Evolutionary conservation across 1,284 basidiomycete genomes (phyloP).

Genomic region (Moesziomyces sp.): DNA sequence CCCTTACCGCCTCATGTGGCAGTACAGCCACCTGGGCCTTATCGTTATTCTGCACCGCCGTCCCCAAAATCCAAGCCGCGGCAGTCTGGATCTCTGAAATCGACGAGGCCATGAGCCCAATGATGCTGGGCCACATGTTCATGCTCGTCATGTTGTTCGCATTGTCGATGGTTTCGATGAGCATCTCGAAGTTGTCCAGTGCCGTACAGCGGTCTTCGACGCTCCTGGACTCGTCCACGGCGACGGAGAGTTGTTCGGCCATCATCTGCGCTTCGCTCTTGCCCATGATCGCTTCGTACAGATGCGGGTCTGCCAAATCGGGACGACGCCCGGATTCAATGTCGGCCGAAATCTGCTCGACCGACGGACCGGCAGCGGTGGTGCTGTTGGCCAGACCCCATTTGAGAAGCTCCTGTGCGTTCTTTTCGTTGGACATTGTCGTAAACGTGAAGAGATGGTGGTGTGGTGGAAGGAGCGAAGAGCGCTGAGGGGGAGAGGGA

Average conservation of each 20-base stretch:
- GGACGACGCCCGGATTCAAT: constrained; percentile 58
- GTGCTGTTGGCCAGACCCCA: constrained; percentile 57
- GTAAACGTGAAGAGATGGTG: neutral
- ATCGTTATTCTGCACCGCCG: constrained; percentile 94
- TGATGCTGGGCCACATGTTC: constrained; percentile 85
- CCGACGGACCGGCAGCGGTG: constrained; percentile 25
- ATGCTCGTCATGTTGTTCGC: constrained; percentile 88
- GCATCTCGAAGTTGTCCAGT: constrained; percentile 94
- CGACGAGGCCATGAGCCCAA: constrained; percentile 74
- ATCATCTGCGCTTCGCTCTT: constrained; percentile 67
- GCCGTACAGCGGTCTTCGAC: constrained; percentile 74
- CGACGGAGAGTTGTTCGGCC: constrained; percentile 61
- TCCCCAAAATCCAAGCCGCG: constrained; percentile 90
- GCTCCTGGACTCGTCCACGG: constrained; percentile 44
- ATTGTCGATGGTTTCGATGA: constrained; percentile 94
- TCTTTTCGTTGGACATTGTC: constrained; percentile 55
- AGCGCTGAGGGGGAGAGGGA: neutral
- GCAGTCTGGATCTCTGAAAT: constrained; percentile 76
- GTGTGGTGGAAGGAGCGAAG: neutral
- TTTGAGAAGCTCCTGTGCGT: constrained; percentile 62
- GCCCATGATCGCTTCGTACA: constrained; percentile 66
- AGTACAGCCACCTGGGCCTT: constrained; percentile 83
- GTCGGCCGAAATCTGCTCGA: constrained; percentile 56
- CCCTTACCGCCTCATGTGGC: constrained; percentile 73
- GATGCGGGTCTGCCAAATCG: constrained; percentile 58